These are phyloP conservation scores for Fraxinus sp. DNA, from an alignment of 305 asterid species.

Conservation along the genomic window DNA sequence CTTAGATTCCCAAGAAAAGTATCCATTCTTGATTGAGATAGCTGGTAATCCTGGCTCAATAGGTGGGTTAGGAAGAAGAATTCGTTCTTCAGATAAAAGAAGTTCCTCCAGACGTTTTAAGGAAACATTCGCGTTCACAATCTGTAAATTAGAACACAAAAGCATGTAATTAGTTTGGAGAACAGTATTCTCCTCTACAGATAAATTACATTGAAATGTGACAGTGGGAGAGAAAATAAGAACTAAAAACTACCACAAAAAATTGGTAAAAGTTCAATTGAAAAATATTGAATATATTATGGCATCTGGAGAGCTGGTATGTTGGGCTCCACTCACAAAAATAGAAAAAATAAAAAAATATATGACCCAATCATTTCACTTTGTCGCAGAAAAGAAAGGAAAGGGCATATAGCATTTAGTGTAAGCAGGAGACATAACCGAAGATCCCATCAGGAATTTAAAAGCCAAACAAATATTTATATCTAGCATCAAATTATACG, in stretches of 20 bases:
- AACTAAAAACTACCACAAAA: neutral
- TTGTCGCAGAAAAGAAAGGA: slow-evolving; percentile 3
- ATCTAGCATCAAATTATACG: neutral
- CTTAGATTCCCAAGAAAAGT: slow-evolving; percentile 93
- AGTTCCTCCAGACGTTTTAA: slow-evolving; percentile 89
- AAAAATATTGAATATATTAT: neutral
- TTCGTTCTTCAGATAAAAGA: slow-evolving; percentile 70
- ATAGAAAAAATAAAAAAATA: neutral
- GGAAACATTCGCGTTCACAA: slow-evolving; percentile 85
- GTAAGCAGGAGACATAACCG: neutral
- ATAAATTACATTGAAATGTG: neutral
- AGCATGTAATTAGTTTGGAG: neutral
- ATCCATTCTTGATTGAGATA: slow-evolving; percentile 77
- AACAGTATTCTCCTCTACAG: slow-evolving; percentile 4
- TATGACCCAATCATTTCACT: neutral
- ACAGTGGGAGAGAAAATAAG: neutral
- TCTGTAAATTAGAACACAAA: slow-evolving; percentile 41
- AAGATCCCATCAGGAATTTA: slow-evolving; percentile 11
- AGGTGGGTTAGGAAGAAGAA: slow-evolving; percentile 76
- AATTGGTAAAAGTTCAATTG: neutral
- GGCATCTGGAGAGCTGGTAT: neutral
- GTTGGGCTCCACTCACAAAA: neutral
- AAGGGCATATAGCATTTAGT: neutral
- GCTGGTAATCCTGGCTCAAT: slow-evolving; percentile 67
- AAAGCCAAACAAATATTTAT: neutral